A percentile compares a stretch with the other conserved stretches of the same genome.
phyloP scores from a whole-genome alignment of 1,139 yeast species.

The Zygosaccharomyces pseudobailii region DNA sequence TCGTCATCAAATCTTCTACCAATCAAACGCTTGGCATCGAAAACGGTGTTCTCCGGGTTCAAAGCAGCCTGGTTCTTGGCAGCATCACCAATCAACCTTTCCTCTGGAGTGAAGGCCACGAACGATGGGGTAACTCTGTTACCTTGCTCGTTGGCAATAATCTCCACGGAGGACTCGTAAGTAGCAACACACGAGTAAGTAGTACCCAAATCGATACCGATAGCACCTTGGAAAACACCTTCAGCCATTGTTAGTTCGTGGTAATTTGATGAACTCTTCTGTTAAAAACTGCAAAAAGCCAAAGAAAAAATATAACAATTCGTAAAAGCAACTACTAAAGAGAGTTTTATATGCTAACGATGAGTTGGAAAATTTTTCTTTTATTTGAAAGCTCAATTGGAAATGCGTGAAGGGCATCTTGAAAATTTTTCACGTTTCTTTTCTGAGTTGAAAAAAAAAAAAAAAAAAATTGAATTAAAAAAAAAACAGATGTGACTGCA shows the following conservation, averaged over 20 bases:
- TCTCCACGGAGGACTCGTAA: constrained; percentile 85
- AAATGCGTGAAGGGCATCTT: constrained; percentile 8
- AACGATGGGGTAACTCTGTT: constrained; percentile 92
- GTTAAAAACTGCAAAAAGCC: constrained; percentile 9
- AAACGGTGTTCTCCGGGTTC: constrained; percentile 75
- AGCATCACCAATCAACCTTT: constrained; percentile 90
- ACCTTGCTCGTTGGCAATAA: constrained; percentile 93
- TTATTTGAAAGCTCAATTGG: constrained; percentile 2
- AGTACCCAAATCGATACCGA: constrained; percentile 94
- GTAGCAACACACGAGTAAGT: constrained; percentile 95
- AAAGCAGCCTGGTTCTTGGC: constrained; percentile 92
- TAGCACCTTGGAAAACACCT: constrained; percentile 99
- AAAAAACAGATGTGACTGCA: constrained; percentile 2
- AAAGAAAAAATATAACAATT: constrained; percentile 7
- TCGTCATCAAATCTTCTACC: constrained; percentile 77
- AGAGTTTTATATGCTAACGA: constrained; percentile 10
- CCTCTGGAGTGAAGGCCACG: constrained; percentile 81
- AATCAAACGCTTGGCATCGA: constrained; percentile 83
- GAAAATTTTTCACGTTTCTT: constrained; percentile 19
- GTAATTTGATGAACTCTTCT: constrained; percentile 21
- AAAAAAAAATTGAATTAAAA: not conserved
- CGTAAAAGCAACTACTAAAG: not conserved
- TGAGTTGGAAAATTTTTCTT: constrained; percentile 10
- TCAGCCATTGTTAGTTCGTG: constrained; percentile 65
- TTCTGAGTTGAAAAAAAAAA: constrained; percentile 3